Evolutionary conservation across 2,329 filamentous ascomycete species (phyloP).

Genomic region (Plenodomus biglobosus): DNA sequence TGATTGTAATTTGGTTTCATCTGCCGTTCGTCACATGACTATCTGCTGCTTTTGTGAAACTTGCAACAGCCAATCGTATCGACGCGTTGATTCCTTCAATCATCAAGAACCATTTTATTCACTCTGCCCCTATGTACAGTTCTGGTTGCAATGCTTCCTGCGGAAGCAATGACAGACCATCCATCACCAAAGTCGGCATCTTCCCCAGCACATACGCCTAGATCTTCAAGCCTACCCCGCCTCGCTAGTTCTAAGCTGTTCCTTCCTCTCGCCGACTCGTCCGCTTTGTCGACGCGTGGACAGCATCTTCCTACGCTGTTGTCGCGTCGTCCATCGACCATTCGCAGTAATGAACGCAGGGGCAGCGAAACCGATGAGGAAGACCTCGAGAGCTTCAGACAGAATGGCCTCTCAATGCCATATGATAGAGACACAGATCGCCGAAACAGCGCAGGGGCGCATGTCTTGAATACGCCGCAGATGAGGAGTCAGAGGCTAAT

Average conservation of each 20-base stretch:
- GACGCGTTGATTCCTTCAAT: too few relatives aligned
- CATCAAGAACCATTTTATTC: too few relatives aligned
- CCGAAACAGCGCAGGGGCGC: constrained; percentile 47
- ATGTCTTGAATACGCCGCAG: constrained; percentile 58
- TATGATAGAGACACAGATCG: constrained; percentile 43
- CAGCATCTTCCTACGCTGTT: constrained; percentile 46
- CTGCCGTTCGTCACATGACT: too few relatives aligned
- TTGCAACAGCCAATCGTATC: too few relatives aligned
- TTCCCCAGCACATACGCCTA: constrained; percentile 16
- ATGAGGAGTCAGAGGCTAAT: constrained; percentile 85
- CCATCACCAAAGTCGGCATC: constrained; percentile 18
- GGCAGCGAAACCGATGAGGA: constrained; percentile 37
- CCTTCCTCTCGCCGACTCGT: constrained; percentile 45
- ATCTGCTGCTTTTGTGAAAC: too few relatives aligned
- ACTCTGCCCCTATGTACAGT: too few relatives aligned
- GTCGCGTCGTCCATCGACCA: constrained; percentile 34
- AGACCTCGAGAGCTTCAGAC: constrained; percentile 32
- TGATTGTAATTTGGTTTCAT: too few relatives aligned
- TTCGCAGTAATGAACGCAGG: constrained; percentile 33
- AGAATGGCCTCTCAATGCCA: constrained; percentile 28
- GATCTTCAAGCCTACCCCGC: constrained; percentile 34
- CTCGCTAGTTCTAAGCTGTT: constrained; percentile 44
- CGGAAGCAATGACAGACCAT: constrained; percentile 24
- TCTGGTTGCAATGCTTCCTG: too few relatives aligned
- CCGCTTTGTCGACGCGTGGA: constrained; percentile 47